Conservation (phyloP, 345 rosid species). For the Acer yangbiense region DNA sequence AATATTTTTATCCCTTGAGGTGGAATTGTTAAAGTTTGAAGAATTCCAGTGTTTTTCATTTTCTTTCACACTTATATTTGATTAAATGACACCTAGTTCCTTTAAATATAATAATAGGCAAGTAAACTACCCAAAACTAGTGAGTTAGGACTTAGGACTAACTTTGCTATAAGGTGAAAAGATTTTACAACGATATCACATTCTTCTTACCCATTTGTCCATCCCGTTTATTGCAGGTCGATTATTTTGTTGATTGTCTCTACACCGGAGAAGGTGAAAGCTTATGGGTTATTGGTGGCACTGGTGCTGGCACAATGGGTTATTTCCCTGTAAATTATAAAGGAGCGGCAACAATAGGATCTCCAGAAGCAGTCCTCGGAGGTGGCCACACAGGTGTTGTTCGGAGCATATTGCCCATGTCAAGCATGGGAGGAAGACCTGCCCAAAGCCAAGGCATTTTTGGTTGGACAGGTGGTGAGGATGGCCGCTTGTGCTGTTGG, state of each 20-base stretch:
- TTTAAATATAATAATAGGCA: background rate
- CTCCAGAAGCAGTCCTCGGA: constrained; percentile 72
- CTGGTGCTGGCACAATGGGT: constrained; percentile 70
- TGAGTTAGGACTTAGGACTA: background rate
- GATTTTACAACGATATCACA: background rate
- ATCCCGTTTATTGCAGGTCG: constrained; percentile 57
- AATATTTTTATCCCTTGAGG: no score
- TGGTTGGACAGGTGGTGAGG: constrained; percentile 97
- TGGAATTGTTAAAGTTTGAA: background rate
- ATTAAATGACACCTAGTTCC: background rate
- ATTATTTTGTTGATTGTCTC: constrained; percentile 91
- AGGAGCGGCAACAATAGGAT: constrained; percentile 47
- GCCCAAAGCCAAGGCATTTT: constrained; percentile 55
- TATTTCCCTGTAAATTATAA: constrained; percentile 72
- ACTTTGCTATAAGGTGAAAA: background rate
- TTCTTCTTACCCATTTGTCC: background rate
- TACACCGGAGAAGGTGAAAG: constrained; percentile 55
- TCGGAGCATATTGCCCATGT: constrained; percentile 71
- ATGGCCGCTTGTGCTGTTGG: constrained; percentile 95
- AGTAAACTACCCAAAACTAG: background rate
- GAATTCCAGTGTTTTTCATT: background rate
- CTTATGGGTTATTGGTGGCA: constrained; percentile 92
- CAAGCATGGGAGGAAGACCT: constrained; percentile 37
- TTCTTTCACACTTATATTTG: background rate
- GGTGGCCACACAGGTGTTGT: constrained; percentile 84